Evolutionary conservation across 2,329 filamentous ascomycete species (phyloP).

Genomic region (Neopestalotiopsis clavispora): DNA sequence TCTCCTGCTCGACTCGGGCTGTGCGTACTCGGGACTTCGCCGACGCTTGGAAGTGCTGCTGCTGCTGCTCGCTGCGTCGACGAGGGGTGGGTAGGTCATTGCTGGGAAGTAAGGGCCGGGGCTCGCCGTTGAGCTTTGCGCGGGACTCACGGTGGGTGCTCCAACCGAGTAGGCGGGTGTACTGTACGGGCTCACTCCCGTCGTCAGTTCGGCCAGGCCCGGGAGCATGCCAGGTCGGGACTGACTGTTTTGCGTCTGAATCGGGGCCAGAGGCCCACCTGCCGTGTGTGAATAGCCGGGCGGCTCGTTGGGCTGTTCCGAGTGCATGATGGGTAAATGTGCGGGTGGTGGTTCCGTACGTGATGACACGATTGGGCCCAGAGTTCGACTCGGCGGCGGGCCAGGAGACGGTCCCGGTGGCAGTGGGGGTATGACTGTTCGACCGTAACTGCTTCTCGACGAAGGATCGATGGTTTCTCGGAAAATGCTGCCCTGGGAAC

Average conservation of each 20-base stretch:
- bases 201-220: slow-evolving; percentile 67
- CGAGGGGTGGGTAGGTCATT: slow-evolving; percentile 41
- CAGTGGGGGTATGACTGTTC: slow-evolving; percentile 25
- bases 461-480: slow-evolving; percentile 48
- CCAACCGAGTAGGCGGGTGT: slow-evolving; percentile 59
- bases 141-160: slow-evolving; percentile 41
- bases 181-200: slow-evolving; percentile 64
- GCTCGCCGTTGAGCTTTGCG: slow-evolving; percentile 45
- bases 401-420: slow-evolving; percentile 17
- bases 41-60: slow-evolving; percentile 52
- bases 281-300: slow-evolving; percentile 33
- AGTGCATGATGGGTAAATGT: slow-evolving; percentile 27
- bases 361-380: neutral
- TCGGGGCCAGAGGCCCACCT: slow-evolving; percentile 55
- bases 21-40: slow-evolving; percentile 53
- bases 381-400: slow-evolving; percentile 14
- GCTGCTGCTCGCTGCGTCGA: slow-evolving; percentile 31
- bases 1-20: slow-evolving; percentile 51
- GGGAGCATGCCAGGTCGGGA: slow-evolving; percentile 57
- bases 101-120: slow-evolving; percentile 44
- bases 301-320: slow-evolving; percentile 38
- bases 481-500: slow-evolving; percentile 51
- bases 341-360: slow-evolving; percentile 17
- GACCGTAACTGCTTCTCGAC: slow-evolving; percentile 48
- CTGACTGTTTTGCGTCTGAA: slow-evolving; percentile 48